Conservation (phyloP, 306 rosid genomes). For the Vachellia pachyceras region DNA sequence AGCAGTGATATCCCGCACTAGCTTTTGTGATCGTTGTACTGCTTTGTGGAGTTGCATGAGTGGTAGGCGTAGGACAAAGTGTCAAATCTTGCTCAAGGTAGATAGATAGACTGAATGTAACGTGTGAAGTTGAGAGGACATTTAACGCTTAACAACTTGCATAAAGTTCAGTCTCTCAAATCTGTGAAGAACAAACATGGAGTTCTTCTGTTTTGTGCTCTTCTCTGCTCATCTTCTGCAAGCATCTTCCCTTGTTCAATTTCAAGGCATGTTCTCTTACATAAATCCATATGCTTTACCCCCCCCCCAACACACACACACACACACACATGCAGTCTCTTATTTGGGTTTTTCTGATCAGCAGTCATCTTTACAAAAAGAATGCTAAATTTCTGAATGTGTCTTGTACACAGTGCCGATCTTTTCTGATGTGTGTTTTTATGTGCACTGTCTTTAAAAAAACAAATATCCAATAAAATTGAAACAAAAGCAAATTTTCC, state of each 20-base stretch:
- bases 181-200: slow-evolving; percentile 44
- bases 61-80: not conserved
- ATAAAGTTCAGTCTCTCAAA: slow-evolving; percentile 1
- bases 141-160: not conserved
- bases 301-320: not conserved
- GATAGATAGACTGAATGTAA: slow-evolving; percentile 1
- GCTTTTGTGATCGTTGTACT: not conserved
- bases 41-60: not conserved
- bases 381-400: not conserved
- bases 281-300: not conserved
- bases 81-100: not conserved
- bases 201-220: slow-evolving; percentile 48
- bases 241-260: slow-evolving; percentile 43
- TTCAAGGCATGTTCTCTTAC: slow-evolving; percentile 49
- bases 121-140: slow-evolving; percentile 21
- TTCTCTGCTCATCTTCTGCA: slow-evolving; percentile 48
- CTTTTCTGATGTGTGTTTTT: not conserved
- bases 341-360: not conserved
- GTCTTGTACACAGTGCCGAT: not conserved
- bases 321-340: not conserved
- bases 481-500: not conserved
- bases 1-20: not conserved
- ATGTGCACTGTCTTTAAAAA: not conserved
- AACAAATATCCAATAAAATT: not conserved
- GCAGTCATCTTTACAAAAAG: not conserved